A percentile compares a stretch with the other conserved stretches of the same genome.
These are phyloP conservation scores for Neurospora africana DNA, from an alignment of 495 filamentous ascomycete genomes.

Conservation along the genomic window DNA sequence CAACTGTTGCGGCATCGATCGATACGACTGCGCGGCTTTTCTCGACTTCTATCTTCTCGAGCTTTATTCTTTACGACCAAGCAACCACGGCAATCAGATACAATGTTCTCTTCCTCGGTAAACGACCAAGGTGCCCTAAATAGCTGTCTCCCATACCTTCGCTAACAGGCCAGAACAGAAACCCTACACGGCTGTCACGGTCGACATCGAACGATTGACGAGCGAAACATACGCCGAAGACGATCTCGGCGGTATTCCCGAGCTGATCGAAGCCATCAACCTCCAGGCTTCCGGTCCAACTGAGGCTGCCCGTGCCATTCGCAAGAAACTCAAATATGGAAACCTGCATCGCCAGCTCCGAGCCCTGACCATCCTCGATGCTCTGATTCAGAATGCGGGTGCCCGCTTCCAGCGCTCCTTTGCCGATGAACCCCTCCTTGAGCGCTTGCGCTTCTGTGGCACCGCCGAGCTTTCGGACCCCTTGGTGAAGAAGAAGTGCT, in stretches of 20 bases:
- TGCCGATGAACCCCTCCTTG: slow-evolving; percentile 85
- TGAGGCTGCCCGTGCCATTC: slow-evolving; percentile 83
- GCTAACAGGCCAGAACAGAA: slow-evolving; percentile 53
- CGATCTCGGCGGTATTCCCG: slow-evolving; percentile 82
- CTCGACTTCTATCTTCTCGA: neutral
- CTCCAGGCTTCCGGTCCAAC: slow-evolving; percentile 80
- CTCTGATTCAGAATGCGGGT: slow-evolving; percentile 88
- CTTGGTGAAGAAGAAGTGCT: slow-evolving; percentile 75
- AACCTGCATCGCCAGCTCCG: slow-evolving; percentile 84
- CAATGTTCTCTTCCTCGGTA: neutral
- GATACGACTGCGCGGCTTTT: neutral
- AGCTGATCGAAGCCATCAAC: slow-evolving; percentile 86
- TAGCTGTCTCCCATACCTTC: neutral
- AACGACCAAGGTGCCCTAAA: neutral
- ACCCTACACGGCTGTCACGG: slow-evolving; percentile 87
- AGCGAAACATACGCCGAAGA: slow-evolving; percentile 83
- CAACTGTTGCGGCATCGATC: neutral
- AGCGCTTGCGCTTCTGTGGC: slow-evolving; percentile 79
- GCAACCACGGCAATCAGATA: neutral
- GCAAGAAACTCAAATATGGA: slow-evolving; percentile 99
- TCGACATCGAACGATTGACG: slow-evolving; percentile 85
- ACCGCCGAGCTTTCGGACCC: slow-evolving; percentile 78
- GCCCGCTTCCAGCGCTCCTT: slow-evolving; percentile 79
- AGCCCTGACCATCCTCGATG: slow-evolving; percentile 83
- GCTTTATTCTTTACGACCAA: neutral